Percentiles rank a stretch among this genome's conserved stretches.
Conservation (phyloP, 2,329 filamentous ascomycete genomes). For the Monosporascus cannonballus region DNA sequence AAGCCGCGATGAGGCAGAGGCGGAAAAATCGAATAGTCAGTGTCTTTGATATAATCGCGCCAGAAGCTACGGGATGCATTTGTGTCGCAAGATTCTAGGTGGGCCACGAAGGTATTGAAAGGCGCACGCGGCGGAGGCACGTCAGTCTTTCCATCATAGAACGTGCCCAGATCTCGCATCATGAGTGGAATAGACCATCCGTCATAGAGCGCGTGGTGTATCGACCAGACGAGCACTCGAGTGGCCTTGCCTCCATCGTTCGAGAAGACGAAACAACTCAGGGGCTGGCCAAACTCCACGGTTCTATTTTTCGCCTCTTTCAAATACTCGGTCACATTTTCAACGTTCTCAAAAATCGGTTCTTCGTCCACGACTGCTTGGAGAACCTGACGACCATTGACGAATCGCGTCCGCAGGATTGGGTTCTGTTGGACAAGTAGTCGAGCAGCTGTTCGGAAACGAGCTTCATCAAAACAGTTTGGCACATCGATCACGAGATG, state of each 20-base stretch:
- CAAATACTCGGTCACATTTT: background rate
- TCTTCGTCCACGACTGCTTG: background rate
- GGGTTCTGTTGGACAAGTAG: background rate
- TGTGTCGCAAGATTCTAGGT: background rate
- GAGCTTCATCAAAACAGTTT: background rate
- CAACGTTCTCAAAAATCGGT: background rate
- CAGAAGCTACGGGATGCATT: background rate
- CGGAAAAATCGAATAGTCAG: background rate
- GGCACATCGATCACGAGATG: background rate
- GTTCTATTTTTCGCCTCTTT: background rate
- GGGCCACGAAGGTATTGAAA: background rate
- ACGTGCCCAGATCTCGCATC: background rate
- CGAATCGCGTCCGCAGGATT: background rate
- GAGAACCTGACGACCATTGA: background rate
- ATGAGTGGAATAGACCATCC: background rate
- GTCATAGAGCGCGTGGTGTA: background rate
- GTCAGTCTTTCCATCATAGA: background rate
- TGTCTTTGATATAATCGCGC: background rate
- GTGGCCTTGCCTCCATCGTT: background rate
- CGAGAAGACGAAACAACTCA: background rate
- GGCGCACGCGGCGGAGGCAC: background rate
- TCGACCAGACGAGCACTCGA: background rate
- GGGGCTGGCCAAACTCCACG: background rate
- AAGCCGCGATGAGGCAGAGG: background rate
- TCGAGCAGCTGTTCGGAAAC: background rate